Percentiles rank a stretch among this genome's conserved stretches.
Evolutionary conservation across 305 asterid species (phyloP).

Genomic region (Plantago lanceolata): DNA sequence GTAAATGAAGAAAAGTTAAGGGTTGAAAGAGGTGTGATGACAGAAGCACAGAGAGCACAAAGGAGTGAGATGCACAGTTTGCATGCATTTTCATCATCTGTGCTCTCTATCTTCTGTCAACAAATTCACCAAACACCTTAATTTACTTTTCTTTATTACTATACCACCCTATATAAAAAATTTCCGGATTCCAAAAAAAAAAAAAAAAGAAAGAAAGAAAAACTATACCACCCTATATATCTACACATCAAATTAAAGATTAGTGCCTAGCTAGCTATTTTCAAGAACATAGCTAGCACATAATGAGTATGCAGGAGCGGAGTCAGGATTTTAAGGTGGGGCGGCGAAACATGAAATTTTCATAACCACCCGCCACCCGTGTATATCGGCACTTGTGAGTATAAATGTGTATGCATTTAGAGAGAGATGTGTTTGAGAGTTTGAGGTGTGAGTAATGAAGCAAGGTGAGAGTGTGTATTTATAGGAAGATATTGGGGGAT

Average conservation of each 20-base stretch:
- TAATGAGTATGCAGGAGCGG: too few relatives aligned
- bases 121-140: slow-evolving; percentile 15
- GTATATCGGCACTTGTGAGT: too few relatives aligned
- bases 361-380: too few relatives aligned
- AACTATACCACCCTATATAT: not conserved
- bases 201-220: too few relatives aligned
- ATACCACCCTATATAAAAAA: not conserved
- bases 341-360: too few relatives aligned
- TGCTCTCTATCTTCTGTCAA: slow-evolving; percentile 50
- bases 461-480: slow-evolving; percentile 18
- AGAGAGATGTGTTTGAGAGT: not conserved
- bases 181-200: too few relatives aligned
- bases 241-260: too few relatives aligned
- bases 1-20: not conserved
- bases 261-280: too few relatives aligned
- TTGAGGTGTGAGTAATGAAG: not conserved
- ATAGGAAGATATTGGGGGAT: slow-evolving; percentile 11
- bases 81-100: slow-evolving; percentile 37
- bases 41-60: slow-evolving; percentile 45
- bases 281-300: too few relatives aligned
- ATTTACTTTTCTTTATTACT: not conserved
- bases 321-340: too few relatives aligned
- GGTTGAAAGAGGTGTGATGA: slow-evolving; percentile 17
- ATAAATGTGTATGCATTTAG: not conserved
- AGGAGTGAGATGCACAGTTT: slow-evolving; percentile 35